Evolutionary conservation across 345 rosid genomes (phyloP), one percentile per base, ranked within the genome.

Genomic region (Euphorbia lathyris): DNA sequence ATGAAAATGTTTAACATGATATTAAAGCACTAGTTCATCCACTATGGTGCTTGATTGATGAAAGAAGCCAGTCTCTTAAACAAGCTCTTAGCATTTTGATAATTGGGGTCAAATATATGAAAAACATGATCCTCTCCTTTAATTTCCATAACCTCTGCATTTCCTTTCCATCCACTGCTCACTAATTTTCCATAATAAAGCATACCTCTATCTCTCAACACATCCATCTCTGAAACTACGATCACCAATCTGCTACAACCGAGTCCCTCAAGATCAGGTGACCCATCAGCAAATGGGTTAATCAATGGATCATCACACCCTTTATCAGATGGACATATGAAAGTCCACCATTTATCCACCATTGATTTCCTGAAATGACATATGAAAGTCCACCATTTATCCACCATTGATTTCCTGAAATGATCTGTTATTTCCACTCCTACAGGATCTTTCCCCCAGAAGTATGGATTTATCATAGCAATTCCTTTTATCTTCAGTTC

Each of bases 281-380:
- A 82, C 38, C 84, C 91, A 1, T 81, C 90, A 1, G 69, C 63
- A 42, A 91, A 86, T 59, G 97, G 97, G 77, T 93, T 91, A 29
- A 93, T 89, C 42, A 85, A 68, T 25, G 92, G 91, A 66, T 91
- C 94, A 45, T 93, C 97, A 52, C 83, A 80, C 20, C 94, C 97
- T 73, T 79, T 83, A 1, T 81, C 84, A 0, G 92, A 86, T 1
- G 88, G 85, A 16, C 94, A 89, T 23, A 87, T 86, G 23, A 86
- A 88, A 34, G 11, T 16, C 97, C 98, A 93, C 96, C 97, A 93
- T 26, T 75, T 67, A 25, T 93, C 96, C 52, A 93, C 98, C 89
- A 86, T 78, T 50, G 79, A 63, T 72, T 85, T 90, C 76, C 90
- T 82, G 0, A 60, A n/a, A n/a, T n/a, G n/a, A n/a, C n/a, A n/a